Evolutionary conservation across 139 green algal species (phyloP), one percentile per base, ranked within the genome.

Genomic region (Chara braunii): DNA sequence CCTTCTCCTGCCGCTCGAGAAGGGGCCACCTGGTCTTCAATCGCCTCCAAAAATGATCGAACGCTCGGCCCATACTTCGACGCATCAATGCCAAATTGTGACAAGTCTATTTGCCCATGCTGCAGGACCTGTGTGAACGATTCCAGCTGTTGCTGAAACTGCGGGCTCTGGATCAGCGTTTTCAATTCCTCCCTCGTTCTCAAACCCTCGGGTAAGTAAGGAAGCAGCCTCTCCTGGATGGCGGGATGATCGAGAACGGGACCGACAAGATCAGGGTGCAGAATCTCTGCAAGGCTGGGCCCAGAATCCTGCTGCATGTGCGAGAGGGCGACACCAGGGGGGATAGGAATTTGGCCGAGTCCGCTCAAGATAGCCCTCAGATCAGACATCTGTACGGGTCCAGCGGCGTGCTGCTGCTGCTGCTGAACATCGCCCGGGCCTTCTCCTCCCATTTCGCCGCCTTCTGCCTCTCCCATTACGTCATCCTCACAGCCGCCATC

Each of bases 71-170:
- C 12, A 71, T 52, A 71, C n/a, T 71, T 71, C 3, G 22, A 44
- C 6, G 26, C 14, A 9, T 71, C 61, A 18, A 71, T 71, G 5
- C 86, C 85, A 73, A 90, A 90, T 60, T 89, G 77, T 24, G 68
- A 43, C 11, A 84, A 53, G 64, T 91, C 79, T 36, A 90, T 59
- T 74, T 89, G 76, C 8, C 86, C 85, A 0, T 61, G 84, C 54
- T 80, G 67, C 62, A 90, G 60, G 1, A 87, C 83, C 2, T 73
- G 61, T 28, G 30, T 28, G 54, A 89, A 82, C 9, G 74, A 53
- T 11, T 54, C 44, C 33, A 90, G 37, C 64, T 91, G 85, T 70
- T 91, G 84, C 42, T 75, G 64, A 56, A 94, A 92, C 55, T 94
- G 87, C 0, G 85, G 79, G 29, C 50, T 80, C 34, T 60, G 57